phyloP scores from a whole-genome alignment of 2,329 filamentous ascomycete species.

The Tolypocladium tropicale region DNA sequence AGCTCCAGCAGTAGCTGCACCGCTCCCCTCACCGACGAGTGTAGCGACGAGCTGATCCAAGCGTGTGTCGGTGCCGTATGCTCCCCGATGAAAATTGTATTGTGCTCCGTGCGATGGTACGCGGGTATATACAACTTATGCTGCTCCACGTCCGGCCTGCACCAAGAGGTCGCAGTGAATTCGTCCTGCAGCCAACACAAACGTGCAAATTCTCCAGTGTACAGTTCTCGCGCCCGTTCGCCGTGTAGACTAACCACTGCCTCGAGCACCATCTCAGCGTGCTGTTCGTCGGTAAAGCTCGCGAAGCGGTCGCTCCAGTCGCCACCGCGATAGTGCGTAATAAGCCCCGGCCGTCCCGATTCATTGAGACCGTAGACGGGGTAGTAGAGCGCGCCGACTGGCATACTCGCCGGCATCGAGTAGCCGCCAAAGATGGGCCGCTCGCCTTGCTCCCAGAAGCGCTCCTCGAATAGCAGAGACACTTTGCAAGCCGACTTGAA shows the following conservation, averaged over 20 bases:
- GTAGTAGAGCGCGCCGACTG: slow-evolving; percentile 30
- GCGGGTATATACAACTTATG: slow-evolving; percentile 50
- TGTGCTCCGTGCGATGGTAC: slow-evolving; percentile 48
- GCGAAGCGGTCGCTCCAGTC: slow-evolving; percentile 6
- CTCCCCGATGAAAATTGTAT: slow-evolving; percentile 20
- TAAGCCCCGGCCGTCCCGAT: slow-evolving; percentile 34
- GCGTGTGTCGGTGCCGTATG: slow-evolving; percentile 45
- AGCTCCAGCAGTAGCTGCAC: slow-evolving; percentile 37
- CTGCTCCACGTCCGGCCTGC: slow-evolving; percentile 38
- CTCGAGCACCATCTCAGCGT: slow-evolving; percentile 2
- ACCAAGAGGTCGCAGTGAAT: slow-evolving; percentile 46
- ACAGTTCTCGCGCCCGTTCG: slow-evolving; percentile 40
- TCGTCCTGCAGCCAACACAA: slow-evolving; percentile 49
- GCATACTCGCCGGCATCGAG: slow-evolving; percentile 3
- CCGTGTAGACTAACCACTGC: slow-evolving; percentile 7
- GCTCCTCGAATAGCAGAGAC: slow-evolving; percentile 45
- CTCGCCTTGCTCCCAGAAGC: slow-evolving; percentile 22
- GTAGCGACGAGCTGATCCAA: slow-evolving; percentile 26
- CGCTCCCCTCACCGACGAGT: slow-evolving; percentile 38
- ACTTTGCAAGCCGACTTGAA: slow-evolving; percentile 25
- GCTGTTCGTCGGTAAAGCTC: slow-evolving; percentile 3
- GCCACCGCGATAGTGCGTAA: slow-evolving; percentile 13
- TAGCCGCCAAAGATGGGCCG: slow-evolving; percentile 31
- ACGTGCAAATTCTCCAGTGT: slow-evolving; percentile 45
- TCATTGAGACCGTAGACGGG: slow-evolving; percentile 41